Evolutionary conservation across 2,329 filamentous ascomycete genomes (phyloP).

Genomic region (Epichloe hybrida): DNA sequence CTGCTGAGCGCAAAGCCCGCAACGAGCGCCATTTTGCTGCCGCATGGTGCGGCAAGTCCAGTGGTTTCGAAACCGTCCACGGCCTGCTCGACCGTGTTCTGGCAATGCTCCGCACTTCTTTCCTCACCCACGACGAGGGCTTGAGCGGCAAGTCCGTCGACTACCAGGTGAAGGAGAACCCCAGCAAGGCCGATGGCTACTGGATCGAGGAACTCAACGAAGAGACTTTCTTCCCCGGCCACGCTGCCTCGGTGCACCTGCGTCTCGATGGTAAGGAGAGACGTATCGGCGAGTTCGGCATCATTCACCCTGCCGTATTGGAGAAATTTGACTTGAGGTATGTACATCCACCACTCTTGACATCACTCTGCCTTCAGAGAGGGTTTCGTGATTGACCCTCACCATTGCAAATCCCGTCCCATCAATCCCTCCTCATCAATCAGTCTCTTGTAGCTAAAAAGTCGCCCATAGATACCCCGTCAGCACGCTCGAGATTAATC

Average conservation of each 20-base stretch:
- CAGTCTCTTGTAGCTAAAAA: neutral
- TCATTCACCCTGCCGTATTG: slow-evolving; percentile 82
- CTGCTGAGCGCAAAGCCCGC: slow-evolving; percentile 68
- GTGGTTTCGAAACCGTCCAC: slow-evolving; percentile 91
- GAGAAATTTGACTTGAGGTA: slow-evolving; percentile 85
- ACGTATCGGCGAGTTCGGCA: slow-evolving; percentile 80
- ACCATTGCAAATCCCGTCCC: too few relatives aligned
- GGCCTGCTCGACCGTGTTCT: slow-evolving; percentile 85
- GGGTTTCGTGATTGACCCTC: too few relatives aligned
- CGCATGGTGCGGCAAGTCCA: slow-evolving; percentile 86
- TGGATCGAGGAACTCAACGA: slow-evolving; percentile 92
- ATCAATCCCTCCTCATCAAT: neutral
- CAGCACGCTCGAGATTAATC: slow-evolving; percentile 86
- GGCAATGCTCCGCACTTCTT: slow-evolving; percentile 76
- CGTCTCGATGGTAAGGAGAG: slow-evolving; percentile 59
- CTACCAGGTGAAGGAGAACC: slow-evolving; percentile 39
- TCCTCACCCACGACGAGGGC: slow-evolving; percentile 64
- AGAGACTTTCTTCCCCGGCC: slow-evolving; percentile 80
- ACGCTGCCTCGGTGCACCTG: slow-evolving; percentile 74
- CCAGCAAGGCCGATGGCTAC: slow-evolving; percentile 57
- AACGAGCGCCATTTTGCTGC: slow-evolving; percentile 96
- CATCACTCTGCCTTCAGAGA: too few relatives aligned
- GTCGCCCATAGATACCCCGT: slow-evolving; percentile 61
- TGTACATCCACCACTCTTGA: slow-evolving; percentile 12
- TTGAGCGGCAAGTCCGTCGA: slow-evolving; percentile 36